Percentiles rank a stretch among this genome's conserved stretches.
These are phyloP conservation scores for Hyphopichia pseudoburtonii DNA, from an alignment of 1,139 yeast species.

Conservation along the genomic window DNA sequence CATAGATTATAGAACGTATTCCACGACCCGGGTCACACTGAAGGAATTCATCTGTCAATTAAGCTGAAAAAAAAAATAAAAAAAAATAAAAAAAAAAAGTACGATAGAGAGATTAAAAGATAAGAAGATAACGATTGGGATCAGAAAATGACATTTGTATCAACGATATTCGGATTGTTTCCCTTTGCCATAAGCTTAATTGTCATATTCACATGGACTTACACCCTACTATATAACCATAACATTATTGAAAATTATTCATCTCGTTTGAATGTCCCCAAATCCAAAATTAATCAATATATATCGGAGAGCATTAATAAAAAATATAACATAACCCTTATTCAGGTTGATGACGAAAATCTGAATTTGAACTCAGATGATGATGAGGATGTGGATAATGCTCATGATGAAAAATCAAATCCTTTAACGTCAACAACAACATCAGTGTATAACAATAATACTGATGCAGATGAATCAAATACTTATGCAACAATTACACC, in stretches of 20 bases:
- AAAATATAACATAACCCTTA: conserved; percentile 15
- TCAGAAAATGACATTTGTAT: neutral
- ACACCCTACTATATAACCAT: conserved; percentile 24
- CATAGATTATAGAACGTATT: too few relatives aligned
- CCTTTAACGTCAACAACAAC: neutral
- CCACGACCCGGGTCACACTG: too few relatives aligned
- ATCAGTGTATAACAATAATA: conserved; percentile 2
- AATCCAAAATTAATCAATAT: conserved; percentile 22
- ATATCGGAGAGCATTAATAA: conserved; percentile 14
- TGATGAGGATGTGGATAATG: conserved; percentile 8
- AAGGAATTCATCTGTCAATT: neutral
- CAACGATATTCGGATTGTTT: conserved; percentile 1
- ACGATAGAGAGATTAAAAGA: neutral
- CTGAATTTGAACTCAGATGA: conserved; percentile 16
- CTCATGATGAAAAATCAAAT: neutral
- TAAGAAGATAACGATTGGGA: neutral
- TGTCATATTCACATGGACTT: conserved; percentile 20
- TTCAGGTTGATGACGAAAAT: conserved; percentile 13
- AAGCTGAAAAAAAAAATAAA: neutral
- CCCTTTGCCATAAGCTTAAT: conserved; percentile 15
- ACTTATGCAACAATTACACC: neutral
- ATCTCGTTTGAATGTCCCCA: conserved; percentile 16
- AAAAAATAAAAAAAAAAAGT: neutral
- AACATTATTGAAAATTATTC: conserved; percentile 20
- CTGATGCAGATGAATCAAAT: neutral